Evolutionary conservation across 78 protist species (phyloP), one percentile per base, ranked within the genome.

Genomic region (Creolimax fragrantissima): DNA sequence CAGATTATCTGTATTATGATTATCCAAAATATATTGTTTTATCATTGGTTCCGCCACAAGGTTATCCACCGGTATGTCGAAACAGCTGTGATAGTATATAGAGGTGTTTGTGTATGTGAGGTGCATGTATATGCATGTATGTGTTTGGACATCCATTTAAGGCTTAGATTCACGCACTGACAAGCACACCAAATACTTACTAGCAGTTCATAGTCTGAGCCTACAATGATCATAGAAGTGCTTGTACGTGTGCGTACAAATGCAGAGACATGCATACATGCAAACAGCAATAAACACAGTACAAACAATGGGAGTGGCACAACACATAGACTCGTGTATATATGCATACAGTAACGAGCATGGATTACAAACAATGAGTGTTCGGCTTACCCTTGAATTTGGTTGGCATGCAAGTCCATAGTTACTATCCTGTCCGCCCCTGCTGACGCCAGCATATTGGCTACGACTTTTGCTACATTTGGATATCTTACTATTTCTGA

Each of bases 61-160:
- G 88, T 96, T 94, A 93, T 97, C 98, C 35, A 95, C 95, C 44
- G 98, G 97, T 24, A 95, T 93, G 91, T 93, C 93, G 93, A 96
- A 95, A 92, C 94, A 96, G 5, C 97, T 90, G 91, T 92, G 36
- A 24, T 36, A 58, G 24, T 58, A 35, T 5, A 83, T 41, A 83
- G 17, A 24, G 86, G 6, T 83, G 37, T 6, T 17, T 32, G 42
- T 83, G 86, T 39, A 11, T 83, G 86, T 24, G 7, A 6, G 37
- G 86, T 6, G 7, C 86, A 0, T 32, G 11, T 17, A 11, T 17
- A 58, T 32, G 11, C 74, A 32, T 58, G 17, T 58, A 32, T 58
- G 11, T 58, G 17, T 58, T 17, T 17, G 74, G 11, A 11, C 74
- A 11, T 17, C 74, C 74, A 11, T 17, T 17, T 17, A 11, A 11